Conservation (phyloP, 2,329 filamentous ascomycete genomes). For the Bipolaris victoriae region DNA sequence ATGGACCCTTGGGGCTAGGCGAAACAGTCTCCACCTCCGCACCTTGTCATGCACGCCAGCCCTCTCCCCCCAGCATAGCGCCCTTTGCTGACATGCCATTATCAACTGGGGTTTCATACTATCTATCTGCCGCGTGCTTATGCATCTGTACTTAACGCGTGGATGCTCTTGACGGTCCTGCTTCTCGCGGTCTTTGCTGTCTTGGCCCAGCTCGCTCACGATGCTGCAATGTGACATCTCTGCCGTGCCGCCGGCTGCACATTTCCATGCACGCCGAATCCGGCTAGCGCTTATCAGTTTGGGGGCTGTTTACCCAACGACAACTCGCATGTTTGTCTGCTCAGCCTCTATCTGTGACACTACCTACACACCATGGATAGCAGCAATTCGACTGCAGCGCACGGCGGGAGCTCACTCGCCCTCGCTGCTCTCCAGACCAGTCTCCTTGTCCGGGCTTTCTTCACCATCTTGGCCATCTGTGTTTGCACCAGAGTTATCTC, state of each 20-base stretch:
- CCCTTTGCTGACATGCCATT: not conserved
- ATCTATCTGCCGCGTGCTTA: not conserved
- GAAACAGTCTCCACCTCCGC: slow-evolving; percentile 26
- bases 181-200: not conserved
- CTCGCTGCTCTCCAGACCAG: slow-evolving; percentile 4
- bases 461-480: slow-evolving; percentile 14
- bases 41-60: slow-evolving; percentile 21
- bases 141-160: not conserved
- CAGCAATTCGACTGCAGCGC: slow-evolving; percentile 2
- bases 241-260: not conserved
- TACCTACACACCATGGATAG: slow-evolving; percentile 1
- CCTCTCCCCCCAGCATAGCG: slow-evolving; percentile 1
- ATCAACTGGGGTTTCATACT: not conserved
- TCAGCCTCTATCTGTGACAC: not conserved
- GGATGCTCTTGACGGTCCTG: not conserved
- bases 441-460: slow-evolving; percentile 6
- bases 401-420: not conserved
- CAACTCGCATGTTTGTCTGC: not conserved
- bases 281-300: not conserved
- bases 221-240: not conserved
- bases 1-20: slow-evolving; percentile 14
- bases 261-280: not conserved
- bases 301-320: not conserved
- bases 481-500: slow-evolving; percentile 22
- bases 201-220: not conserved